Evolutionary conservation across 2,329 filamentous ascomycete genomes (phyloP).

Genomic region (Teratosphaeria viscida): DNA sequence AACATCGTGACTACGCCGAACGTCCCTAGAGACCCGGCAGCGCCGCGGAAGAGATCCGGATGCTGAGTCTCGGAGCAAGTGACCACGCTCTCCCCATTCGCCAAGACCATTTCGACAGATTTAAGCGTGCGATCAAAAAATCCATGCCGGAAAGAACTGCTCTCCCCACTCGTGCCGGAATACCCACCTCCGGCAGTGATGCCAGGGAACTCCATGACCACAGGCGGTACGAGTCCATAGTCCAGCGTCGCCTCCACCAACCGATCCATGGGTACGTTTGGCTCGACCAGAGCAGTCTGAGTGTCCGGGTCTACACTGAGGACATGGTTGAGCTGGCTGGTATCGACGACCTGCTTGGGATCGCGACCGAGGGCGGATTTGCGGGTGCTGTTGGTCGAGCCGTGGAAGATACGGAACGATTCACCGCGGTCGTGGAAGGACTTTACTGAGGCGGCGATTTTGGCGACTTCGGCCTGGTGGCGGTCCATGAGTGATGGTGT

Average conservation of each 20-base stretch:
- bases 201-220: constrained; percentile 64
- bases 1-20: constrained; percentile 55
- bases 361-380: constrained; percentile 29
- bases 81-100: constrained; percentile 45
- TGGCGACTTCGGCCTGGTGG: constrained; percentile 4
- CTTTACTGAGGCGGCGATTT: constrained; percentile 4
- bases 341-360: constrained; percentile 48
- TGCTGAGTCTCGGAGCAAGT: constrained; percentile 45
- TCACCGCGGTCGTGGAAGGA: constrained; percentile 28
- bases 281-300: constrained; percentile 55
- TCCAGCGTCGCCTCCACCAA: constrained; percentile 50
- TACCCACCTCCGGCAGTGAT: constrained; percentile 62
- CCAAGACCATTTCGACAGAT: constrained; percentile 54
- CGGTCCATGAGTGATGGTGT: neutral
- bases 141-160: constrained; percentile 57
- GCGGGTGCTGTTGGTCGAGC: constrained; percentile 67
- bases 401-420: constrained; percentile 67
- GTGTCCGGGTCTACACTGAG: constrained; percentile 46
- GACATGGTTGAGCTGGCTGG: constrained; percentile 52
- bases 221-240: constrained; percentile 49
- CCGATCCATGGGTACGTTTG: constrained; percentile 58
- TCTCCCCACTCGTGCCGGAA: constrained; percentile 42
- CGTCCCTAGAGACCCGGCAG: constrained; percentile 56
- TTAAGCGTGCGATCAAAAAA: constrained; percentile 44
- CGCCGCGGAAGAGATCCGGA: constrained; percentile 53